phyloP scores from a whole-genome alignment of 1,284 basidiomycete species.

The Chiua sp. region DNA sequence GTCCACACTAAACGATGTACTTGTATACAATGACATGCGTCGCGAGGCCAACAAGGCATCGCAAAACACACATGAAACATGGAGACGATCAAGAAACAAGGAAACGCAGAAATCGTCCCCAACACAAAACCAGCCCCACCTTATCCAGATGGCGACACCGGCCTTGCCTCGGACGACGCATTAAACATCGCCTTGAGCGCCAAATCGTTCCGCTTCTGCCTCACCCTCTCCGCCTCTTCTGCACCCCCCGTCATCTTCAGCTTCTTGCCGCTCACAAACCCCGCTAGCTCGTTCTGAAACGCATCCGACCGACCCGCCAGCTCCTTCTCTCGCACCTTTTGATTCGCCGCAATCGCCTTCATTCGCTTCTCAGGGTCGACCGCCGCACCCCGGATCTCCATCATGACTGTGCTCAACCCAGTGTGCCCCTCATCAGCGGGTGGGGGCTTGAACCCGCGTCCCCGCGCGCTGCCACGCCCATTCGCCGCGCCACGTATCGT shows the following conservation, averaged over 20 bases:
- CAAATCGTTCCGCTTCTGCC: slow-evolving; percentile 83
- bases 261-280: slow-evolving; percentile 85
- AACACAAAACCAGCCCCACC: no score
- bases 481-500: slow-evolving; percentile 64
- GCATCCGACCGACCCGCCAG: slow-evolving; percentile 74
- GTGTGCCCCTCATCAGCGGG: slow-evolving; percentile 66
- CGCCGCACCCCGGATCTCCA: slow-evolving; percentile 86
- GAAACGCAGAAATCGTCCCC: no score
- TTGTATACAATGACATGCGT: no score
- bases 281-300: slow-evolving; percentile 80
- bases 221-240: slow-evolving; percentile 87
- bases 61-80: no score
- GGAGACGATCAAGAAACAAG: no score
- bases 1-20: no score
- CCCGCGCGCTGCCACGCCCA: slow-evolving; percentile 37
- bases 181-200: slow-evolving; percentile 90
- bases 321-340: slow-evolving; percentile 79
- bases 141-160: slow-evolving; percentile 16
- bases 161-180: slow-evolving; percentile 22
- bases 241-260: slow-evolving; percentile 94
- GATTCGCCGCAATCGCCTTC: slow-evolving; percentile 90
- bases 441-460: slow-evolving; percentile 58
- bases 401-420: slow-evolving; percentile 77
- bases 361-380: slow-evolving; percentile 83
- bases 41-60: no score